These are phyloP conservation scores for Acephala macrosclerotiorum DNA, from an alignment of 2,329 filamentous ascomycete species.

Conservation along the genomic window DNA sequence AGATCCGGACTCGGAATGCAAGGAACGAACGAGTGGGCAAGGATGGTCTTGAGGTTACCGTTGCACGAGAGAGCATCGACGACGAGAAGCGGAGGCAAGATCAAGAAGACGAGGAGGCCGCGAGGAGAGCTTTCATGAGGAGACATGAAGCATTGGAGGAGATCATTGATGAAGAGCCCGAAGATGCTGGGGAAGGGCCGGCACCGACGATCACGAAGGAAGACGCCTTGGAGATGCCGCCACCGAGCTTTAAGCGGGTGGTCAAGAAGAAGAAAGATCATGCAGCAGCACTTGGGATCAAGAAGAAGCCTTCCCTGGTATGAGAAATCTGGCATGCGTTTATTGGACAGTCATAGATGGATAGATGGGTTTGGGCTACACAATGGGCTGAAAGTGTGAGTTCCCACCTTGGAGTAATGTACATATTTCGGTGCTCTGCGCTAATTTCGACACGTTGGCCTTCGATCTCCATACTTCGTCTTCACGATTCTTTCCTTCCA, in stretches of 20 bases:
- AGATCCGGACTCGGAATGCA: conserved; percentile 92
- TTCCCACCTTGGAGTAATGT: neutral
- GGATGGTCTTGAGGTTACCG: conserved; percentile 68
- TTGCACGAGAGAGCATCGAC: conserved; percentile 59
- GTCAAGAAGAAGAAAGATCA: conserved; percentile 90
- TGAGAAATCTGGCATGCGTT: conserved; percentile 42
- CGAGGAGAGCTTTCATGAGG: conserved; percentile 74
- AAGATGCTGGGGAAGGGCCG: conserved; percentile 41
- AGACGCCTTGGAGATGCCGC: conserved; percentile 53
- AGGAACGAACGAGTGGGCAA: conserved; percentile 79
- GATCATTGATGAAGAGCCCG: conserved; percentile 44
- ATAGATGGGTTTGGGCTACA: neutral
- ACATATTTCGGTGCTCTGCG: conserved; percentile 2
- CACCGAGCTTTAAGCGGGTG: conserved; percentile 75
- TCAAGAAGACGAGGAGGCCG: conserved; percentile 83
- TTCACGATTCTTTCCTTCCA: neutral
- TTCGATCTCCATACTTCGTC: neutral
- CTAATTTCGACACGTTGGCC: neutral
- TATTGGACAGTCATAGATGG: neutral
- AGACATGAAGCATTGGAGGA: conserved; percentile 44
- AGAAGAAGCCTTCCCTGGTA: conserved; percentile 75
- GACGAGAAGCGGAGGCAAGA: conserved; percentile 73
- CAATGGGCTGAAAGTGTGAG: neutral
- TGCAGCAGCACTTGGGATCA: conserved; percentile 79
- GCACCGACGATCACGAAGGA: conserved; percentile 47